phyloP scores from a whole-genome alignment of 202 grass and related monocot species.

The Saccharum hybrid region DNA sequence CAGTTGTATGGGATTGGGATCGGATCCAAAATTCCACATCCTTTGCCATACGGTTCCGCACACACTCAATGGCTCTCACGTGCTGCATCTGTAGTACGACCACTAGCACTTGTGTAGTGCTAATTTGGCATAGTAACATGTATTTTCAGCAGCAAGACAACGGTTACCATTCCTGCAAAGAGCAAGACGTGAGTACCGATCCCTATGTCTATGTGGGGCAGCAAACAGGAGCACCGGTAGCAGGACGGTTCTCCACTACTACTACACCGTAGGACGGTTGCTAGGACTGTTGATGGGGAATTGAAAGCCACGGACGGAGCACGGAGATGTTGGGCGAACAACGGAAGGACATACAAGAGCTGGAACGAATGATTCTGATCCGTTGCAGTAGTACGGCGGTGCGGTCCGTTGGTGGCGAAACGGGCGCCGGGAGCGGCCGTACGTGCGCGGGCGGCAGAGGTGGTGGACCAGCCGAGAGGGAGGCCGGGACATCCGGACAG shows the following conservation, averaged over 20 bases:
- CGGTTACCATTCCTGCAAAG: background rate
- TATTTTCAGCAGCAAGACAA: background rate
- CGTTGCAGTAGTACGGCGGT: background rate
- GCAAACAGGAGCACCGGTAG: background rate
- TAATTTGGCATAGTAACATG: background rate
- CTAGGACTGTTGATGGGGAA: background rate
- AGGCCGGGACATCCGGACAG: background rate
- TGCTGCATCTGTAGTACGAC: background rate
- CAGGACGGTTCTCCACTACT: background rate
- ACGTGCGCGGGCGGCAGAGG: too few relatives aligned
- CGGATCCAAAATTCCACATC: slow-evolving; percentile 11
- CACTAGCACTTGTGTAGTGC: background rate
- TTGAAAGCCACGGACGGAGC: too few relatives aligned
- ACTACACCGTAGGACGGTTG: background rate
- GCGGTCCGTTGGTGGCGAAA: background rate
- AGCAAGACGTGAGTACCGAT: background rate
- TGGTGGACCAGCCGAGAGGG: background rate
- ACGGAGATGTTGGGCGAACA: background rate
- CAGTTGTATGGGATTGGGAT: background rate
- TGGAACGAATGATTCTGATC: background rate
- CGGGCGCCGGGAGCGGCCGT: background rate
- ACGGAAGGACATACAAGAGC: background rate
- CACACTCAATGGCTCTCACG: slow-evolving; percentile 2
- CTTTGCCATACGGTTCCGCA: background rate
- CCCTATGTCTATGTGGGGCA: background rate